Percentiles rank a stretch among this genome's conserved stretches.
Conservation (phyloP, 306 rosid species). For the Boehmeria nivea region DNA sequence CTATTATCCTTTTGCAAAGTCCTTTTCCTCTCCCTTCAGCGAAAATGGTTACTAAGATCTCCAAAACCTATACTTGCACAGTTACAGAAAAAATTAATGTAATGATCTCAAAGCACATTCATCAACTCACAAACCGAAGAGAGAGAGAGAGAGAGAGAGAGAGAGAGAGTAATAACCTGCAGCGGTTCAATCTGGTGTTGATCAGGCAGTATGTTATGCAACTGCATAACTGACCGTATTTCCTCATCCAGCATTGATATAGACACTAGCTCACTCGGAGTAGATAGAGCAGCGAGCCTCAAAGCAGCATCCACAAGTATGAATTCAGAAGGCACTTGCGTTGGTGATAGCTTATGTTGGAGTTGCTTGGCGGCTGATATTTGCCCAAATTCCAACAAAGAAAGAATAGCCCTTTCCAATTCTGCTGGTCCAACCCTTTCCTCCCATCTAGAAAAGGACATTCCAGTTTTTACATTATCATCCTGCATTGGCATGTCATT, state of each 20-base stretch:
- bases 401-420: conserved; percentile 87
- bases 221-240: conserved; percentile 48
- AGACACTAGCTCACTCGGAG: conserved; percentile 49
- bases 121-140: conserved; percentile 5
- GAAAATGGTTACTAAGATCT: conserved; percentile 56
- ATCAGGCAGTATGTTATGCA: conserved; percentile 35
- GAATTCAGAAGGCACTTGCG: conserved; percentile 65
- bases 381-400: conserved; percentile 93
- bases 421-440: conserved; percentile 92
- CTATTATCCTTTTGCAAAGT: conserved; percentile 77
- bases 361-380: conserved; percentile 87
- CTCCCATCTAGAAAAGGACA: conserved; percentile 88
- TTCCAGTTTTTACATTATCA: conserved; percentile 60
- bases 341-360: conserved; percentile 86
- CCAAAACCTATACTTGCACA: conserved; percentile 62
- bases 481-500: conserved; percentile 60
- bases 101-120: conserved; percentile 9
- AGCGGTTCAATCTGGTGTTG: conserved; percentile 49
- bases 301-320: conserved; percentile 79
- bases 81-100: conserved; percentile 16
- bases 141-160: neutral
- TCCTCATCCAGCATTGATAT: conserved; percentile 73
- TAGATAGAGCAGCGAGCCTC: conserved; percentile 72
- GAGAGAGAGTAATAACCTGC: conserved; percentile 52
- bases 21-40: conserved; percentile 86